Evolutionary conservation across 306 rosid genomes (phyloP), one percentile per base, ranked within the genome.

Genomic region (Rubus parviflorus): DNA sequence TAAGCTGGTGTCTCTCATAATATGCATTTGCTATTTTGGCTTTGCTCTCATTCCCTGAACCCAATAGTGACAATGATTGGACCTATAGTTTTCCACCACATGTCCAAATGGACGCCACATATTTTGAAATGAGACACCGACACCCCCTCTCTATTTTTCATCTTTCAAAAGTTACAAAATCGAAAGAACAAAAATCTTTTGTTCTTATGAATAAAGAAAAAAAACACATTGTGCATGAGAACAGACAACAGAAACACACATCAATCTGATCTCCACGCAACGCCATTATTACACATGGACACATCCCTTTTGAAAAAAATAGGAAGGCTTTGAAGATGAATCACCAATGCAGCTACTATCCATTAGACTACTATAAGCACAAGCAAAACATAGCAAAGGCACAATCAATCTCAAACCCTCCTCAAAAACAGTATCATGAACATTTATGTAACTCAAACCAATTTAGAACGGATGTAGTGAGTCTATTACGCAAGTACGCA

Each of bases 11-110:
- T 58, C 6, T 58, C 16, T 15, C 68, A 63, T 15, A 35, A 62
- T 58, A 58, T 15, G 19, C 23, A 48, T 47, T 48, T 46, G 41
- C 25, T 6, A 14, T 35, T 47, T 48, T 70, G 40, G 58, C 58
- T 70, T 69, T 47, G n/a, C n/a, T 46, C 13, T 23, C 12, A 22
- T 46, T 67, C 56, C 69, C 68, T 5, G 38, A 7, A 35, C 45
- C 53, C 37, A 20, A n/a, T 22, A 48, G 58, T 0, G 61, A 48
- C 74, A 70, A 30, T 30, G 74, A 48, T 70, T 49, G 74, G 22
- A 70, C 42, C 23, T 15, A 30, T 17, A 7, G 60, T 49, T 49
- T 25, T 25, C 74, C 23, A 38, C 74, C 74, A 70, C 74, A 48
- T 16, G 58, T 15, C 30, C 40, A 70, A 48, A 49, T 17, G 30